Conservation (phyloP, 83 land plant genomes). For the Picea abies region DNA sequence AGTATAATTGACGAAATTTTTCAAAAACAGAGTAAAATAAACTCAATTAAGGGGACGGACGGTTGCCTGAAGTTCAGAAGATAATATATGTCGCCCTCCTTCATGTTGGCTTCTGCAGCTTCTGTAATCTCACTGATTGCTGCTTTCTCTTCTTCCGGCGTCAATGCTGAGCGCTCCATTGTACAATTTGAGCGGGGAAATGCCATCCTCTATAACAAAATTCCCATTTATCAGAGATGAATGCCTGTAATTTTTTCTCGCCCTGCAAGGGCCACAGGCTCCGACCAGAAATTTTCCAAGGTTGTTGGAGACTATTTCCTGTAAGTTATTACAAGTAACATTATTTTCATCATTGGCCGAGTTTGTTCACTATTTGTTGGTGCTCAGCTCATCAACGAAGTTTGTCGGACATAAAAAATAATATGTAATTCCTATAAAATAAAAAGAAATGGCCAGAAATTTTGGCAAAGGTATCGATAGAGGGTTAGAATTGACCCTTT, state of each 20-base stretch:
- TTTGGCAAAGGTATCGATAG: too few species aligned
- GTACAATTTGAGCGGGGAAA: conserved; percentile 4
- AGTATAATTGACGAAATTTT: too few species aligned
- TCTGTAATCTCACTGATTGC: conserved; percentile 41
- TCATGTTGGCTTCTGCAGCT: conserved; percentile 39
- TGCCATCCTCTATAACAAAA: not conserved
- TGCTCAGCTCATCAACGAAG: too few species aligned
- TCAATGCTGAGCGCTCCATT: conserved; percentile 26
- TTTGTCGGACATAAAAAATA: too few species aligned
- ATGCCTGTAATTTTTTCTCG: not conserved
- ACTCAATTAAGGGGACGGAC: not conserved
- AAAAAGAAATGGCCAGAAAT: too few species aligned
- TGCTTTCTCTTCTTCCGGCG: conserved; percentile 58
- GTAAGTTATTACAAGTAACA: too few species aligned
- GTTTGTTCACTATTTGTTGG: too few species aligned
- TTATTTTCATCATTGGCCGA: too few species aligned
- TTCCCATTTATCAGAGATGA: not conserved
- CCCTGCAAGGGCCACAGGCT: not conserved
- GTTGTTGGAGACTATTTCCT: not conserved
- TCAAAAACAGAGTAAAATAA: too few species aligned
- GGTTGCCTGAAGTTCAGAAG: conserved; percentile 50
- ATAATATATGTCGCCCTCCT: conserved; percentile 60
- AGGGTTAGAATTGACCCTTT: too few species aligned
- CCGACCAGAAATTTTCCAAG: not conserved
- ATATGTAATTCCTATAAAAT: too few species aligned